Conservation (phyloP, 192 early-diverging fungal genomes). For the Coemansia sp. region DNA sequence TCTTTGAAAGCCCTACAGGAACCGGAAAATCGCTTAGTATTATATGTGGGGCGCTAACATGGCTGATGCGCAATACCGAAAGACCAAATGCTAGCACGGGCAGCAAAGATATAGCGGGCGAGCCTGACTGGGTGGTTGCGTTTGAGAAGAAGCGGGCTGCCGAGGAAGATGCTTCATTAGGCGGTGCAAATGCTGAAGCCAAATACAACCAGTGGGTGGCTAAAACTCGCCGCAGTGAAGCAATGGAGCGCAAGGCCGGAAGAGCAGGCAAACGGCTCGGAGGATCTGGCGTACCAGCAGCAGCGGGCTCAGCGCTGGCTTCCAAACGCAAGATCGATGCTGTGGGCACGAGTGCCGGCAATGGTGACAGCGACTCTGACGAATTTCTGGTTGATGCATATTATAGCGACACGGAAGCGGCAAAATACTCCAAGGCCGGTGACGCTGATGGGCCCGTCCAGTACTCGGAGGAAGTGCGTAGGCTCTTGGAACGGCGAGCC, state of each 20-base stretch:
- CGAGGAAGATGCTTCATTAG: not conserved
- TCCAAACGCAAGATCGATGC: not conserved
- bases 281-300: not conserved
- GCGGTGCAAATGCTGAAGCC: not conserved
- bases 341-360: not conserved
- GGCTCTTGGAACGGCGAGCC: conserved; percentile 54
- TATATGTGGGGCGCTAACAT: conserved; percentile 80
- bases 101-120: not conserved
- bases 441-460: conserved; percentile 31
- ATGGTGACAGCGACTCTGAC: conserved; percentile 36
- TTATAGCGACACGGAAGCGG: conserved; percentile 53
- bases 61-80: conserved; percentile 65
- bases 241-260: conserved; percentile 8
- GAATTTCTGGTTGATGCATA: conserved; percentile 65
- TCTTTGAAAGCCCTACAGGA: conserved; percentile 93
- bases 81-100: conserved; percentile 3
- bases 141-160: conserved; percentile 18
- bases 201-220: conserved; percentile 37
- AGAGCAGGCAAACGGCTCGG: not conserved
- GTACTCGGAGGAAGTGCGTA: conserved; percentile 59
- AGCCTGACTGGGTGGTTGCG: conserved; percentile 56
- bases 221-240: conserved; percentile 22
- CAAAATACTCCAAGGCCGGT: conserved; percentile 35
- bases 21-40: conserved; percentile 91
- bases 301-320: not conserved